phyloP scores from a whole-genome alignment of 495 filamentous ascomycete genomes.

The Neurospora hispaniola region DNA sequence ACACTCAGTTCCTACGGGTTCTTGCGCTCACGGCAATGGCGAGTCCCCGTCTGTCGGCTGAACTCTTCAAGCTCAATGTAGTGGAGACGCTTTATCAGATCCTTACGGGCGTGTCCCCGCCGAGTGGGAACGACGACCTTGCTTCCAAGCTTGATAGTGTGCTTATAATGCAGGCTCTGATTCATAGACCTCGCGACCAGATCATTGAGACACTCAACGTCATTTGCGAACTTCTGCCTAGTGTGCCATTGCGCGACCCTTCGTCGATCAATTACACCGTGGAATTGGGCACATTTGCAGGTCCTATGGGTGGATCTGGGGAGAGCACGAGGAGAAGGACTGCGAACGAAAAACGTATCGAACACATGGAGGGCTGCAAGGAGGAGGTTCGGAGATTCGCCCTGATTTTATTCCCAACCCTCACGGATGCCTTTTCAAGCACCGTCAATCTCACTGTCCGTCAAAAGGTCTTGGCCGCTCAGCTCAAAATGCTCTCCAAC shows the following conservation, averaged over 20 bases:
- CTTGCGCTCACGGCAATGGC: slow-evolving; percentile 79
- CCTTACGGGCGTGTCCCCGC: slow-evolving; percentile 88
- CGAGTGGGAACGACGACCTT: slow-evolving; percentile 65
- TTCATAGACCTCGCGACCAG: slow-evolving; percentile 93
- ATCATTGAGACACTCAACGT: slow-evolving; percentile 96
- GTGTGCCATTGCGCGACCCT: slow-evolving; percentile 42
- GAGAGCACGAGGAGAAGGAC: slow-evolving; percentile 43
- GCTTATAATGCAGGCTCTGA: slow-evolving; percentile 96
- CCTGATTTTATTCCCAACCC: slow-evolving; percentile 86
- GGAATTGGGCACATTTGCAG: slow-evolving; percentile 27
- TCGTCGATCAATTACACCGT: slow-evolving; percentile 40
- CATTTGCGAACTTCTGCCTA: slow-evolving; percentile 88
- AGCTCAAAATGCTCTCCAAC: slow-evolving; percentile 98
- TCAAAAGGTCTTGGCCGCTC: slow-evolving; percentile 91
- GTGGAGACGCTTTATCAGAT: slow-evolving; percentile 98
- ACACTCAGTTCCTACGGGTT: slow-evolving; percentile 91
- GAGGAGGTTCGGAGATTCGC: slow-evolving; percentile 83
- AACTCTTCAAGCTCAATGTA: slow-evolving; percentile 91
- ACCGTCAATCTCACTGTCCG: slow-evolving; percentile 96
- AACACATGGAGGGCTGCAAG: slow-evolving; percentile 69
- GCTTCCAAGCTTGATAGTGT: slow-evolving; percentile 93
- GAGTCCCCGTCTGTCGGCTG: slow-evolving; percentile 77
- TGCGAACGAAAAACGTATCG: slow-evolving; percentile 64
- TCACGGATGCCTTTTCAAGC: slow-evolving; percentile 95
- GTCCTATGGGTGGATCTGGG: slow-evolving; percentile 25